Base-by-base conservation (phyloP, 139 green algal genomes). In the Marvania coccoides region DNA sequence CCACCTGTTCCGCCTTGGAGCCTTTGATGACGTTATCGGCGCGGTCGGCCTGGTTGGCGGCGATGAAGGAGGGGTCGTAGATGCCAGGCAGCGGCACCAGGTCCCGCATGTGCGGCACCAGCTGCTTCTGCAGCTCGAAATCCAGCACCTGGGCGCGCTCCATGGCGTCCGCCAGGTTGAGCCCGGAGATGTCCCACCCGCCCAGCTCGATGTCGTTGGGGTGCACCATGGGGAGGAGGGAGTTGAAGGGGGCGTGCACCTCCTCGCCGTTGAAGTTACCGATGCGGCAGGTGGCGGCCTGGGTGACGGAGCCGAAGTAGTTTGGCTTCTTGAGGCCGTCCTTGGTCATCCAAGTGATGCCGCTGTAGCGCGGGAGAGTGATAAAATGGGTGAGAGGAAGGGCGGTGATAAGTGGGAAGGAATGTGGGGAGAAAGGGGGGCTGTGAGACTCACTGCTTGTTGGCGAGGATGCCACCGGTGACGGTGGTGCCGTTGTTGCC, bases 401-500 rank as follows among this genome's bases (percentile, higher is more conserved):
- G 35, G 46, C 13, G 35, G 34, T 58, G 14, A 10, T 51, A 4
- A 31, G 46, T 8, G 28, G 28, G 34, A 14, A 42, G 29, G 28
- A 2, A 26, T 26, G 36, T 15, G 34, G 8, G 9, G 36, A 62
- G 5, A 48, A 15, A n/a, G 5, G 12, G 19, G 55, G 15, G 36
- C 19, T 10, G 12, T 10, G 10, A 7, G 10, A 81, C 87, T 90
- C 53, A 95, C 88, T 90, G 80, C 66, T 95, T 93, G 80, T 99
- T 99, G 14, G 95, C 93, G 3, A 99, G 83, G 36, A 99, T 88
- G 40, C 91, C 92, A 29, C 81, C 95, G 5, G 84, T 94, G 3
- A 99, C 69, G 10, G 94, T 99, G n/a, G 88, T 90, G 23, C 95
- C 95, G 72, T 99, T 99, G 82, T 99, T 99, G 42, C 94, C 94